Base-by-base conservation (phyloP, 2,329 filamentous ascomycete genomes). In the Lachnellula hyalina region DNA sequence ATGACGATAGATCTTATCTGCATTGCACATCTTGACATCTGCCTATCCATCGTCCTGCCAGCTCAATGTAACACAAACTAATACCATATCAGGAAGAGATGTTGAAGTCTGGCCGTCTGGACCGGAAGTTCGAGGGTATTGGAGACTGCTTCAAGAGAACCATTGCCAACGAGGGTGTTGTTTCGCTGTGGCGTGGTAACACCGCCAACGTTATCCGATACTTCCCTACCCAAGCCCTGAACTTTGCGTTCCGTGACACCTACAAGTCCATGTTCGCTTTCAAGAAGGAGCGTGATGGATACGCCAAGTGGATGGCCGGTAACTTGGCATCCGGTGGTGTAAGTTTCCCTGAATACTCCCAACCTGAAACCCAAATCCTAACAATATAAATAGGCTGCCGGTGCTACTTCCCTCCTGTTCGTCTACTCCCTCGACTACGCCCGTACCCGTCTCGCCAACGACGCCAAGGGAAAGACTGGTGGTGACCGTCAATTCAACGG, bases 121-220 rank as follows among this genome's bases (percentile, higher is more conserved):
- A 95, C 85, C 87, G 87, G 80, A 95, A 93, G 80, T 99, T 96
- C 85, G 79, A 80, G 71, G 94, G 94, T 77, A 97, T 99, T 75
- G 72, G 63, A 60, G 94, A 99, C 77, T 97, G 94, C 85, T 99
- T 99, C 88, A 81, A 80, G 72, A 90, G 94, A 76, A 97, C 94
- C 74, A 84, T 83, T 65, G 85, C 86, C 72, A 82, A 89, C 66
- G 94, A 99, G 85, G 94, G 94, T 89, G 79, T 94, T 71, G 86
- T 94, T 77, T 86, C 93, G 66, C 85, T 99, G 72, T 99, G 94
- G 94, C 87, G 94, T 86, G 94, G 94, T 81, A 99, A 99, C 90
- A 99, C 94, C 76, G 94, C 94, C 90, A 99, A 99, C 88, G 94
- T 99, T 79, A 96, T 99, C 85, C 94, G 94, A 89, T 99, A 99